Evolutionary conservation across 2,329 filamentous ascomycete genomes (phyloP), one percentile per base, ranked within the genome.

Genomic region (Fusarium sororula): DNA sequence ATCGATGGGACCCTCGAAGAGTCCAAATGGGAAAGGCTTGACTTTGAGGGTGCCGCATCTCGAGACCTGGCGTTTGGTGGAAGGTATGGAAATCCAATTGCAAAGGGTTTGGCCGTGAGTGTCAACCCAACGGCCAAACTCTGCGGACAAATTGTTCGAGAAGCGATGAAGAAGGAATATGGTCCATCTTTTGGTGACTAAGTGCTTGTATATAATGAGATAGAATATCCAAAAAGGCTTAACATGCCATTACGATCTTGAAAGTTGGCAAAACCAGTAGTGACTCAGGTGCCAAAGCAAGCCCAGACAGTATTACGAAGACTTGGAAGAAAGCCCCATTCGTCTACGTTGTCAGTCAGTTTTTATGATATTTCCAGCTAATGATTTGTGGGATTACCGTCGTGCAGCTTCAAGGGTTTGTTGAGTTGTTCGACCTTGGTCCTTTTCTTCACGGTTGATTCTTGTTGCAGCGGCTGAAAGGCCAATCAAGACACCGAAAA

Each of bases 151-250:
- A 93, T 93, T 79, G 91, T 93, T 42, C 87, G 88, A 56, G 89
- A 92, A 81, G 91, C 90, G 55, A 90, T 93, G 90, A 91, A 87
- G 83, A 91, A 90, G 80, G 91, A 93, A 79, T 91, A 91, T 75
- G 89, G 88, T 1, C 83, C 85, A n/a, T 84, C 82, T 15, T 87
- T 85, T 78, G 83, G 83, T 37, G 78, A 77, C 62, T 85, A 74
- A 17, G 47, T 70, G 64, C 66, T 59, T 47, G 35, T 65, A 51
- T 64, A 69, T 28, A 56, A 63, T 53, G 56, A 50, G 59, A 55
- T 32, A 63, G 58, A 57, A 63, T 63, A 64, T 48, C 38, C 51
- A 45, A 48, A 48, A 64, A 57, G 5, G 41, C 11, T 35, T n/a
- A 53, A 38, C 45, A 54, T 45, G 55, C 26, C 63, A 63, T 39